Percentiles rank a stretch among this genome's conserved stretches.
Conservation (phyloP, 441 rosid species). For the Croton setiger region DNA sequence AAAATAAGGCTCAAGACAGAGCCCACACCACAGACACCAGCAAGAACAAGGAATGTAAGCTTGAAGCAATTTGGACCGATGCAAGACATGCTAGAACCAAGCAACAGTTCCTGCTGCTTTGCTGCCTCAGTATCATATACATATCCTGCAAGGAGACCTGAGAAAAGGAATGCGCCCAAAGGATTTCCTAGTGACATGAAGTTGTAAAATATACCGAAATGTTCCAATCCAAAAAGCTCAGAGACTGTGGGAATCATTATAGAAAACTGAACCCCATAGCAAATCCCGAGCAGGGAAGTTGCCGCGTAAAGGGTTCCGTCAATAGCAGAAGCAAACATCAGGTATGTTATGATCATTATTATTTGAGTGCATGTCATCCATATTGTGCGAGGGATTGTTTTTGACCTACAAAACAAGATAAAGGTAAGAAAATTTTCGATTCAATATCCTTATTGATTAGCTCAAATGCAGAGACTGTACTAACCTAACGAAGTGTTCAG, state of each 20-base stretch:
- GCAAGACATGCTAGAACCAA: not conserved
- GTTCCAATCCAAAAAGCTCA: constrained; percentile 78
- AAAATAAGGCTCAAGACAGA: constrained; percentile 52
- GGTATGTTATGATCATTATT: constrained; percentile 53
- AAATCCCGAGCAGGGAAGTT: constrained; percentile 63
- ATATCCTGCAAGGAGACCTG: constrained; percentile 65
- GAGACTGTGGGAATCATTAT: constrained; percentile 74
- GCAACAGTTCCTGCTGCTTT: constrained; percentile 48
- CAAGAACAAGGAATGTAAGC: constrained; percentile 72
- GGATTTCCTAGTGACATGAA: constrained; percentile 81
- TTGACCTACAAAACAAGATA: constrained; percentile 43
- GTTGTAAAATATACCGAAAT: constrained; percentile 80
- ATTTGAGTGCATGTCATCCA: constrained; percentile 71
- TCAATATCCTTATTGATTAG: not conserved
- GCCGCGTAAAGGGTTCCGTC: constrained; percentile 53
- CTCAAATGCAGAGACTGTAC: constrained; percentile 8
- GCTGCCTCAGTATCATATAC: constrained; percentile 78
- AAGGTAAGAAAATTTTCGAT: not conserved
- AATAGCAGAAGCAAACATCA: constrained; percentile 54
- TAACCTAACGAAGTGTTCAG: constrained; percentile 87
- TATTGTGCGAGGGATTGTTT: constrained; percentile 63
- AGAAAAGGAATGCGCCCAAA: constrained; percentile 78
- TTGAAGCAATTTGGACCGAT: constrained; percentile 53
- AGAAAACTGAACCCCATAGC: constrained; percentile 71
- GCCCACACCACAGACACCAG: constrained; percentile 65